Evolutionary conservation across 2,329 filamentous ascomycete genomes (phyloP).

Genomic region (Colletotrichum eleusines): DNA sequence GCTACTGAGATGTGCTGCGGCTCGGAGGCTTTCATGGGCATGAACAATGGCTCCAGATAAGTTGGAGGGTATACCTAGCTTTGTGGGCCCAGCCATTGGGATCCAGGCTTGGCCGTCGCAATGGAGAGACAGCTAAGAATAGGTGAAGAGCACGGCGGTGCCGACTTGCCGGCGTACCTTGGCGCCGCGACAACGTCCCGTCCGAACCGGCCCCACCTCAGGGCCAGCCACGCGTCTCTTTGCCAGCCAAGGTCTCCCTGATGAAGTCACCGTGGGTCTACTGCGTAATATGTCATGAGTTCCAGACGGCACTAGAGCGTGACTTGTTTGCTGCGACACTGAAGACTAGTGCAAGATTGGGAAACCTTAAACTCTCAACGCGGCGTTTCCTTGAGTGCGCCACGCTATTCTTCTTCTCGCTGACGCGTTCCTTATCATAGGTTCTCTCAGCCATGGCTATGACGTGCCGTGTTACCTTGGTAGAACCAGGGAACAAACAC

Average conservation of each 20-base stretch:
- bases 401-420: slow-evolving; percentile 8
- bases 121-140: neutral
- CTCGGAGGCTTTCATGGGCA: too few relatives aligned
- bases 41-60: neutral
- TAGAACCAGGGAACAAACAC: neutral
- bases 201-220: slow-evolving; percentile 11
- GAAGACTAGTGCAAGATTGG: slow-evolving; percentile 1
- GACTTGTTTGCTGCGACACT: neutral
- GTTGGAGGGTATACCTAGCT: too few relatives aligned
- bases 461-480: slow-evolving; percentile 7
- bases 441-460: slow-evolving; percentile 25
- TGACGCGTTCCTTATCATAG: slow-evolving; percentile 31
- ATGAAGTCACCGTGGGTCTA: slow-evolving; percentile 37
- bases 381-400: slow-evolving; percentile 13
- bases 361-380: slow-evolving; percentile 4
- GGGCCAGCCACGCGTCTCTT: slow-evolving; percentile 30
- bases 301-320: slow-evolving; percentile 11
- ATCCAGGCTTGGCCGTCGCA: neutral
- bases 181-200: slow-evolving; percentile 25
- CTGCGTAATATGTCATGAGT: neutral
- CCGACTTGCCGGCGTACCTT: slow-evolving; percentile 34
- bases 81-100: too few relatives aligned
- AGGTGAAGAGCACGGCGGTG: neutral
- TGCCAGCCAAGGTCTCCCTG: slow-evolving; percentile 18
- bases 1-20: neutral